Evolutionary conservation across 2,329 filamentous ascomycete genomes (phyloP).

Genomic region (Fusarium sp.): DNA sequence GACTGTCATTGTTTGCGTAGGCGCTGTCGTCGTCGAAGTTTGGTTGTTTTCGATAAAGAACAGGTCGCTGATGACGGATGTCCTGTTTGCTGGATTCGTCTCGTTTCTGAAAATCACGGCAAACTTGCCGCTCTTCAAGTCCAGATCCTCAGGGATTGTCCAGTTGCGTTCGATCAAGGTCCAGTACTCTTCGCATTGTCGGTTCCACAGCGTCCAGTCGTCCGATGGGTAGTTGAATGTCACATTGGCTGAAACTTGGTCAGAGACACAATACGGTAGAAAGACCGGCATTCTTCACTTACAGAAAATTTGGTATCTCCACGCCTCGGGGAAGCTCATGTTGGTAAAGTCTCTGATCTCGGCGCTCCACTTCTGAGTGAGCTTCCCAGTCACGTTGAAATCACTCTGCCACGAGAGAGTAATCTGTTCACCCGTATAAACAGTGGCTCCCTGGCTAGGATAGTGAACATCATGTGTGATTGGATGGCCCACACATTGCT

Average conservation of each 20-base stretch:
- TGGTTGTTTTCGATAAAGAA: background rate
- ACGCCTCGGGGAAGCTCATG: background rate
- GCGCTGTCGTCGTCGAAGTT: background rate
- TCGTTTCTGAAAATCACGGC: background rate
- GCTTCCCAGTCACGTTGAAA: background rate
- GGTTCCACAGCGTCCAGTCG: background rate
- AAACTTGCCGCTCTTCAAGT: background rate
- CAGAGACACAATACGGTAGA: background rate
- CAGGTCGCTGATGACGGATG: background rate
- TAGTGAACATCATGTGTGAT: background rate
- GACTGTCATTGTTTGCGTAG: background rate
- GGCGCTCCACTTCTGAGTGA: background rate
- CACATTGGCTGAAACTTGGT: background rate
- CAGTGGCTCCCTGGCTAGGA: background rate
- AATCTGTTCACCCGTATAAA: background rate
- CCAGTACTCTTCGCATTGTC: background rate
- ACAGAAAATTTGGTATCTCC: background rate
- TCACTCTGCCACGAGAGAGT: background rate
- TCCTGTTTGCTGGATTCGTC: background rate
- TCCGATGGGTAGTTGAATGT: background rate
- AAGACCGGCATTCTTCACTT: accelerated
- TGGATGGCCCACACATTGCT: background rate
- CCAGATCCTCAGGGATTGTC: background rate
- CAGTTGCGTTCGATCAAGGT: background rate
- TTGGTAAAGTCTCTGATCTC: background rate